Evolutionary conservation across 371 early-diverging fungal species (phyloP), one percentile per base, ranked within the genome.

Genomic region (Actinomortierella ambigua): DNA sequence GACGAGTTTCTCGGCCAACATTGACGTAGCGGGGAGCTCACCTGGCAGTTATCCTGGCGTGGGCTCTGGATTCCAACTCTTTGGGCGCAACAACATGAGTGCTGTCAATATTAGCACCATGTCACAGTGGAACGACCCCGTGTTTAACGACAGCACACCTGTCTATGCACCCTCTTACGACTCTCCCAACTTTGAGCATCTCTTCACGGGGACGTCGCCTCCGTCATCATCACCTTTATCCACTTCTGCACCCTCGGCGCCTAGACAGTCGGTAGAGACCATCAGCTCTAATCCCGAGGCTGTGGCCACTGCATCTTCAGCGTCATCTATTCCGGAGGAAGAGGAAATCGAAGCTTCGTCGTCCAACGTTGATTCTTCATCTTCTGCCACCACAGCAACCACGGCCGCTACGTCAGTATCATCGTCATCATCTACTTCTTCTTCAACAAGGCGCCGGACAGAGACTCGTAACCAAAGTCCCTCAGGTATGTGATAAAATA

Each of bases 1-100:
- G 39, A 56, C 73, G 8, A 73, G 73, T 29, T 73, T 73, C 50
- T 73, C 73, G 18, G 73, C 73, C 18, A 73, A 73, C 26, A 67
- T 73, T 18, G 73, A 73, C 47, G 44, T 59, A 1, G 56, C 67
- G 17, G 14, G 58, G 5, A 47, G 62, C 13, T 57, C 61, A 27
- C 57, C 58, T 49, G 63, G 57, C 3, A 49, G 50, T n/a, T 23
- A 53, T 8, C 42, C 57, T 17, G 73, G 67, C 1, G 42, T 56
- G 15, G 43, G 34, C 34, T 34, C 34, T 34, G 34, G 34, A 34
- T 34, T 34, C 34, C 34, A 34, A 6, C 34, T 34, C 34, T 34
- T 6, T 34, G 34, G 51, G 0, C 34, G 67, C 14, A 49, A 18
- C 17, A 71, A 62, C 17, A 59, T 65, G 71, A 71, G 71, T 23